Percentiles rank a stretch among this genome's conserved stretches.
Conservation (phyloP, 2,329 filamentous ascomycete species). For the Ascochyta pisi region DNA sequence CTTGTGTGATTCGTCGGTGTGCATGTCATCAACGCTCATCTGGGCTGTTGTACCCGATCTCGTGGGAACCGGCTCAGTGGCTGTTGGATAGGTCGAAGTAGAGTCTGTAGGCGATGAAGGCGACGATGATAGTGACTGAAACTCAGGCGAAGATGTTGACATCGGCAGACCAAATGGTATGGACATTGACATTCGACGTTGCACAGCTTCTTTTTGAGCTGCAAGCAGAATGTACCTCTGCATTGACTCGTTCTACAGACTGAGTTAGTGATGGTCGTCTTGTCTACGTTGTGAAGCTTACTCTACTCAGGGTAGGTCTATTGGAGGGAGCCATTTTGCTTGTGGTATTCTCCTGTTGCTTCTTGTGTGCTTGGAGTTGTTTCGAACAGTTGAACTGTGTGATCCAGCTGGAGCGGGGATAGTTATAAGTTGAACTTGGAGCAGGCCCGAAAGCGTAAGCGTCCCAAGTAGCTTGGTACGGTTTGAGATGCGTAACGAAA, state of each 20-base stretch:
- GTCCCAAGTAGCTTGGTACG: constrained; percentile 11
- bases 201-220: constrained; percentile 51
- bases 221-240: constrained; percentile 51
- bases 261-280: constrained; percentile 18
- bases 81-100: constrained; percentile 29
- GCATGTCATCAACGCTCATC: constrained; percentile 40
- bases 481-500: constrained; percentile 21
- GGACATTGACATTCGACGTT: constrained; percentile 49
- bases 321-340: constrained; percentile 27
- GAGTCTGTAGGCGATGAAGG: constrained; percentile 35
- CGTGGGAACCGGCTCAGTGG: constrained; percentile 35
- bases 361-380: not conserved
- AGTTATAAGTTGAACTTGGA: constrained; percentile 10
- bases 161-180: constrained; percentile 43
- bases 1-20: constrained; percentile 52
- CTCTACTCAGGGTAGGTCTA: constrained; percentile 32
- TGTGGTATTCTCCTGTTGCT: not conserved
- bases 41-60: constrained; percentile 22
- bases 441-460: constrained; percentile 24
- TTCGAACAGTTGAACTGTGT: not conserved
- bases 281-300: constrained; percentile 17
- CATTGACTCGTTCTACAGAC: constrained; percentile 39
- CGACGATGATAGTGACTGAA: constrained; percentile 45
- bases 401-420: constrained; percentile 23
- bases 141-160: constrained; percentile 45